Evolutionary conservation across 139 green algal genomes (phyloP).

Genomic region (Spirogloea muscicola): DNA sequence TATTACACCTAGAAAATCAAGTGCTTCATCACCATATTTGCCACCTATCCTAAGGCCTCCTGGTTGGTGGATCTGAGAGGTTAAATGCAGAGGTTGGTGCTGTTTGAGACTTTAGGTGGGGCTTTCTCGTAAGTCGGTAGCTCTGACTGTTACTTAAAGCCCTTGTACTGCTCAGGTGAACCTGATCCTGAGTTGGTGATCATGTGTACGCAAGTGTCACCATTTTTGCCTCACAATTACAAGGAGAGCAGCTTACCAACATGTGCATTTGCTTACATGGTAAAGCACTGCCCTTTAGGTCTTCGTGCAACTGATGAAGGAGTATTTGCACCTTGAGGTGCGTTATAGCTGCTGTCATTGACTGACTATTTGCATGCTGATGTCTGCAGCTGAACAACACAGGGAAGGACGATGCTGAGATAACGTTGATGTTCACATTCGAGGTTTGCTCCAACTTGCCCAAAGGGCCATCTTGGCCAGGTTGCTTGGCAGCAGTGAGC

Average conservation of each 20-base stretch:
- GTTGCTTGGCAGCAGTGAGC: no score
- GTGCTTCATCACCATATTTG: background rate
- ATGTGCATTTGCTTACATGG: background rate
- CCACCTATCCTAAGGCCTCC: no score
- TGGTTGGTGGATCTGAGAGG: background rate
- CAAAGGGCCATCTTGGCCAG: no score
- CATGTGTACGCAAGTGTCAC: conserved; percentile 41
- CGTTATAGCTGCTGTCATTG: no score
- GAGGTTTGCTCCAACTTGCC: no score
- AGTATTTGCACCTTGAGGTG: no score
- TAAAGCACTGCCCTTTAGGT: no score
- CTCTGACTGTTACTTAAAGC: background rate
- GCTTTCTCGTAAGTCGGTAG: background rate
- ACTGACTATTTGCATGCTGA: no score
- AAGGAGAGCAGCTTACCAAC: conserved; percentile 39
- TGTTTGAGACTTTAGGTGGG: background rate
- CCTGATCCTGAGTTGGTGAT: conserved; percentile 41
- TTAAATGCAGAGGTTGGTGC: background rate
- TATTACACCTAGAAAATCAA: no score
- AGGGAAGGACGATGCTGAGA: conserved; percentile 35
- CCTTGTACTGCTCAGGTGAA: conserved; percentile 25
- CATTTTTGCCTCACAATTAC: conserved; percentile 51
- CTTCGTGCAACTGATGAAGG: no score
- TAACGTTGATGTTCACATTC: conserved; percentile 43
- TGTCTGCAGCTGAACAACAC: conserved; percentile 40